A percentile compares a stretch with the other conserved stretches of the same genome.
phyloP scores from a whole-genome alignment of 345 rosid species.

The Citrus glauca region DNA sequence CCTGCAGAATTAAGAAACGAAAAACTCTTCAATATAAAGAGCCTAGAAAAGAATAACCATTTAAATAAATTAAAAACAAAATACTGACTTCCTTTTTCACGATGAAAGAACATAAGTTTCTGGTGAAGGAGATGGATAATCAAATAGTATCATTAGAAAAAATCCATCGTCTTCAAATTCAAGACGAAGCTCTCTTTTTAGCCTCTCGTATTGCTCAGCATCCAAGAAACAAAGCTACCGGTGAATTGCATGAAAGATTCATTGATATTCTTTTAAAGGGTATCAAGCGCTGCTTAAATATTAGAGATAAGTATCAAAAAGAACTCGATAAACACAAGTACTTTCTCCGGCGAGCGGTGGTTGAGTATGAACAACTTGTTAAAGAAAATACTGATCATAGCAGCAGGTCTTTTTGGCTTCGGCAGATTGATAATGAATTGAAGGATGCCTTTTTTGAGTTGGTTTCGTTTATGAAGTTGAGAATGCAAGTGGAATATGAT shows the following conservation, averaged over 20 bases:
- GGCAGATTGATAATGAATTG: not conserved
- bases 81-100: not conserved
- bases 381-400: not conserved
- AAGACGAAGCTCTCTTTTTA: not conserved
- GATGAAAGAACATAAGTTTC: not conserved
- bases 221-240: not conserved
- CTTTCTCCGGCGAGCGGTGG: not conserved
- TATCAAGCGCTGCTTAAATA: too few species aligned
- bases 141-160: not conserved
- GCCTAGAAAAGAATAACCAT: too few species aligned
- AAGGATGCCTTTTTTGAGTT: not conserved
- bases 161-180: not conserved
- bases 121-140: not conserved
- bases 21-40: too few species aligned
- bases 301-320: not conserved
- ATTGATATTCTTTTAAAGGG: not conserved
- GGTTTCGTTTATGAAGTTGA: not conserved
- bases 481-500: not conserved
- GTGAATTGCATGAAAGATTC: not conserved
- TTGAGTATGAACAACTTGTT: constrained; percentile 2
- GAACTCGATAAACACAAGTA: not conserved
- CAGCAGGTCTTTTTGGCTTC: not conserved
- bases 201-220: not conserved
- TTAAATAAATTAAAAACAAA: not conserved
- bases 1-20: too few species aligned